Base-by-base conservation (phyloP, 2,329 filamentous ascomycete species). In the Elsinoe necatrix region DNA sequence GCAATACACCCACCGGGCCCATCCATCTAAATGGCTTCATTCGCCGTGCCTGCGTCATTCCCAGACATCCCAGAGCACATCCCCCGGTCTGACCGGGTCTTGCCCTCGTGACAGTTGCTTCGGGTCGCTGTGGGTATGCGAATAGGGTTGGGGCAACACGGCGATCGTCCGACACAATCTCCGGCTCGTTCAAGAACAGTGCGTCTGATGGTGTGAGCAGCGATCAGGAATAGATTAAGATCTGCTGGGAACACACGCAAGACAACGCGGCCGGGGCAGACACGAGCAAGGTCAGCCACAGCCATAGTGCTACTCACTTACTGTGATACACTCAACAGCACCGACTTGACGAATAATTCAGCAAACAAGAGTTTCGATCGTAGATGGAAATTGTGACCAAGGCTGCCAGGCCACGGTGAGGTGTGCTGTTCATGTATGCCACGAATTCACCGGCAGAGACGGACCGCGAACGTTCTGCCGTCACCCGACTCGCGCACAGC, bases 11-110 rank as follows among this genome's bases (percentile, higher is more conserved):
- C 25, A 31, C 25, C 45, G 45, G 45, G 11, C 27, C 27, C 45
- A 5, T 50, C 12, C 25, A 21, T 18, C 16, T 8, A 18, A 31
- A 20, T 29, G 23, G n/a, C 25, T 31, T 34, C 14, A 34, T 51
- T 37, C 29, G 41, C 48, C 31, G 48, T 25, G 48, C 31, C 48
- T 52, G 48, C 48, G 48, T 52, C 48, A 52, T 52, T 34, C 45
- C 45, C 25, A 35, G 45, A 50, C 45, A 31, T 18, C 45, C 21
- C 4, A n/a, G 11, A 50, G 45, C 29, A 50, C 25, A 50, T 50
- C 45, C 45, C 45, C 45, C 45, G 45, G 45, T 50, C n/a, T 50
- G 45, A 31, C 45, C 45, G 23, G 23, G 45, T 50, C 43, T 25
- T 16, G 25, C 8, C 45, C 45, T 50, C n/a, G 45, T 34, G 45